These are phyloP conservation scores for Plasmopara halstedii DNA, from an alignment of 352 stramenopile genomes.

Conservation along the genomic window DNA sequence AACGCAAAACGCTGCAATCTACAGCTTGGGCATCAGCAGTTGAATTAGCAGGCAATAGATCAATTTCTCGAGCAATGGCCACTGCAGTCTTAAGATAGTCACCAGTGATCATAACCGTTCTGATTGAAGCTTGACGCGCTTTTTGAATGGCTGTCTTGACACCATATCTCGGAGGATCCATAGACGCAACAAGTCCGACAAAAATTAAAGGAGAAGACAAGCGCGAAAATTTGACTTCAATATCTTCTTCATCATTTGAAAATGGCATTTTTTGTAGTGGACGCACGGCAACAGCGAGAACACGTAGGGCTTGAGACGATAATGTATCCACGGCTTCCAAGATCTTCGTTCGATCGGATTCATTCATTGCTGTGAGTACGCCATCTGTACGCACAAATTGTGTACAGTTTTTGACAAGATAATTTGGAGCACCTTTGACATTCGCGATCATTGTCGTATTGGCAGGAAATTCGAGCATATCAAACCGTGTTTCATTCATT, in stretches of 20 bases:
- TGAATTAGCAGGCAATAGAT: slow-evolving; percentile 58
- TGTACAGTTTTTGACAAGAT: slow-evolving; percentile 51
- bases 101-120: slow-evolving; percentile 90
- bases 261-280: slow-evolving; percentile 38
- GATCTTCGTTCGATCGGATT: slow-evolving; percentile 26
- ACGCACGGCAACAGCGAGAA: slow-evolving; percentile 87
- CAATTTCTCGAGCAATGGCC: slow-evolving; percentile 88
- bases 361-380: slow-evolving; percentile 28
- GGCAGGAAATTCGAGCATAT: slow-evolving; percentile 29
- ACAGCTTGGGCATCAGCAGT: slow-evolving; percentile 46
- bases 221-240: slow-evolving; percentile 48
- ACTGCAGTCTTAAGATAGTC: slow-evolving; percentile 93
- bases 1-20: slow-evolving; percentile 56
- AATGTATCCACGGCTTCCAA: slow-evolving; percentile 48
- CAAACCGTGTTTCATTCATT: slow-evolving; percentile 20
- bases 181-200: slow-evolving; percentile 89
- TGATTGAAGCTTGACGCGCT: slow-evolving; percentile 44
- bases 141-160: slow-evolving; percentile 54
- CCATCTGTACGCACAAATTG: slow-evolving; percentile 41
- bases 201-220: slow-evolving; percentile 82
- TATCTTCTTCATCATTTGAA: slow-evolving; percentile 37
- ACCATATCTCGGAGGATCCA: slow-evolving; percentile 56
- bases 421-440: slow-evolving; percentile 65
- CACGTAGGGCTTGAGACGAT: slow-evolving; percentile 66
- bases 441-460: slow-evolving; percentile 43